phyloP scores from a whole-genome alignment of 2,329 filamentous ascomycete genomes.

The Lachnellula cervina region DNA sequence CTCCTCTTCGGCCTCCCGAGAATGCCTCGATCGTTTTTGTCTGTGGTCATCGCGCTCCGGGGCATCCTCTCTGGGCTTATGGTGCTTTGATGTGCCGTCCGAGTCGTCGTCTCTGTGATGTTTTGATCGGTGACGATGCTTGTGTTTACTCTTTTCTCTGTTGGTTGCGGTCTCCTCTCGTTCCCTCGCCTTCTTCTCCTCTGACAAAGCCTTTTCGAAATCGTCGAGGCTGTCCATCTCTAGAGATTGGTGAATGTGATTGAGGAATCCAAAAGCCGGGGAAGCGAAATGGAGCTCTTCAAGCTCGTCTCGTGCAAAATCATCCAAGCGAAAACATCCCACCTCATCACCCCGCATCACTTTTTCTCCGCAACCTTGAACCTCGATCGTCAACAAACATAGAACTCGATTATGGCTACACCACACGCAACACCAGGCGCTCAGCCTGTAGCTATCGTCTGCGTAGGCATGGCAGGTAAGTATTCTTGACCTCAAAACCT shows the following conservation, averaged over 20 bases:
- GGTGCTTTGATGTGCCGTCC: conserved; percentile 14
- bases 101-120: conserved; percentile 29
- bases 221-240: conserved; percentile 57
- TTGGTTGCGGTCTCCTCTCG: conserved; percentile 41
- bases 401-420: conserved; percentile 36
- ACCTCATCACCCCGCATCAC: conserved; percentile 23
- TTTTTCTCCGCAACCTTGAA: conserved; percentile 4
- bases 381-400: conserved; percentile 2
- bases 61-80: conserved; percentile 28
- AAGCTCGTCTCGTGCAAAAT: not conserved
- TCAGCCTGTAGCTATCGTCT: conserved; percentile 76
- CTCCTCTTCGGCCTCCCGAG: conserved; percentile 34
- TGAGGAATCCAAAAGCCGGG: not conserved
- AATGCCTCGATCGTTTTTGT: conserved; percentile 55
- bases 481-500: not conserved
- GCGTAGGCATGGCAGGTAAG: conserved; percentile 90
- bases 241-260: conserved; percentile 1
- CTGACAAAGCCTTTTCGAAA: conserved; percentile 72
- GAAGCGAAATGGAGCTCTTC: conserved; percentile 4
- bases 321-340: conserved; percentile 15
- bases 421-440: conserved; percentile 21
- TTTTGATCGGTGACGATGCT: conserved; percentile 31
- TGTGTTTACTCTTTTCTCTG: conserved; percentile 38
- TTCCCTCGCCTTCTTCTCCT: conserved; percentile 54
- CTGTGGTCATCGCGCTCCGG: conserved; percentile 51